These are phyloP conservation scores for Dentiscutata heterogama DNA, from an alignment of 371 early-diverging fungal species.

Conservation along the genomic window DNA sequence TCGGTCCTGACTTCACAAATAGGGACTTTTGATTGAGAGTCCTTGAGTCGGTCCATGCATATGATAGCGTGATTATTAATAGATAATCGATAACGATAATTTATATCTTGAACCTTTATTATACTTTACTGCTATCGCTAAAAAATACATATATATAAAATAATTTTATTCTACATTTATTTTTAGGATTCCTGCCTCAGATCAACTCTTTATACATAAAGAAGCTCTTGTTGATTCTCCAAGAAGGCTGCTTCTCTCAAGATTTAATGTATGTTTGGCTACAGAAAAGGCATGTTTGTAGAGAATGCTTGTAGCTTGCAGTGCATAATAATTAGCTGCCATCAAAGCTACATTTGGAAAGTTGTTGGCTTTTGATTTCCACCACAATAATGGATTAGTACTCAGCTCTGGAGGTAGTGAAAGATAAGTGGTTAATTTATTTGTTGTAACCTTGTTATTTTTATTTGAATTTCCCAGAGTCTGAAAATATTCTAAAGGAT, in stretches of 20 bases:
- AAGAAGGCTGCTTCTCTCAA: neutral
- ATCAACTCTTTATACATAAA: constrained; percentile 1
- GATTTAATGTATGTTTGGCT: constrained; percentile 5
- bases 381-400: neutral
- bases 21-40: too few relatives aligned
- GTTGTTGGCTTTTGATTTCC: neutral
- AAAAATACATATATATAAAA: too few relatives aligned
- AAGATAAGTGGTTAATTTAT: neutral
- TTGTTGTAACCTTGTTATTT: neutral
- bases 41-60: too few relatives aligned
- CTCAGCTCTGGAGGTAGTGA: neutral
- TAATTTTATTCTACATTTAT: too few relatives aligned
- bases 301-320: neutral
- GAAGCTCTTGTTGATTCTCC: neutral
- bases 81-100: too few relatives aligned
- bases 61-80: too few relatives aligned
- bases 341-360: constrained; percentile 6
- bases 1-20: too few relatives aligned
- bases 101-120: too few relatives aligned
- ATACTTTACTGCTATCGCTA: too few relatives aligned
- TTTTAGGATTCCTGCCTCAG: neutral
- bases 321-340: neutral
- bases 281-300: neutral
- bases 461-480: neutral
- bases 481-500: constrained; percentile 5